A percentile compares a stretch with the other conserved stretches of the same genome.
Evolutionary conservation across 192 early-diverging fungal genomes (phyloP).

Genomic region (Coemansia sp.): DNA sequence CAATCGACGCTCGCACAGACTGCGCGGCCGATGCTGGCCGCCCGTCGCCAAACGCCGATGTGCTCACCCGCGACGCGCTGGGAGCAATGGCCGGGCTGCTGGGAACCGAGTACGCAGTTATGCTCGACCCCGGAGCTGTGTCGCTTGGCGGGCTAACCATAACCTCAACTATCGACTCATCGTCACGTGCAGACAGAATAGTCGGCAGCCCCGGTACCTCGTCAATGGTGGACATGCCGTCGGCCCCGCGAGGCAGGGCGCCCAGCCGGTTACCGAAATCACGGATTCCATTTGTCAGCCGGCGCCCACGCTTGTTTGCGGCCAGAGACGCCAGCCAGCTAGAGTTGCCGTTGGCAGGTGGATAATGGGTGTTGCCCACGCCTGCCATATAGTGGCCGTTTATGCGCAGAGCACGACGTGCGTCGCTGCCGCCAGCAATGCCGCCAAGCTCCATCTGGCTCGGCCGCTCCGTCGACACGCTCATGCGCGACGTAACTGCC

Average conservation of each 20-base stretch:
- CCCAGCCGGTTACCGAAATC: conserved; percentile 12
- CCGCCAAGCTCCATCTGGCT: conserved; percentile 41
- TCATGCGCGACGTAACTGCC: conserved; percentile 30
- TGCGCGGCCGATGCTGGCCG: neutral
- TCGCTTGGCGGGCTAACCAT: conserved; percentile 1
- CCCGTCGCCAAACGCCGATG: neutral
- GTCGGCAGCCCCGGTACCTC: conserved; percentile 25
- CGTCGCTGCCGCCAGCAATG: neutral
- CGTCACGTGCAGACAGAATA: conserved; percentile 35
- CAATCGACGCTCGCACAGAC: neutral
- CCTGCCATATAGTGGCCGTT: neutral
- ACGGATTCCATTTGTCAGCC: conserved; percentile 21
- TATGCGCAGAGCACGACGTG: neutral
- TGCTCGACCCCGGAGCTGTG: neutral
- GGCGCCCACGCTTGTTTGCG: conserved; percentile 19
- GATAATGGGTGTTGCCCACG: neutral
- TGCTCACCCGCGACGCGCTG: neutral
- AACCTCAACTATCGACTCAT: conserved; percentile 10
- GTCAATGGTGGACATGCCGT: conserved; percentile 7
- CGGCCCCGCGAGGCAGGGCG: conserved; percentile 3
- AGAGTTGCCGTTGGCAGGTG: neutral
- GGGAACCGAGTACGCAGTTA: conserved; percentile 7
- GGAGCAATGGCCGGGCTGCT: neutral
- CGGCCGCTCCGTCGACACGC: conserved; percentile 53
- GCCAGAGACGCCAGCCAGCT: conserved; percentile 35